These are phyloP conservation scores for Pichia pseudocactophila DNA, from an alignment of 805 yeast species.

Conservation along the genomic window DNA sequence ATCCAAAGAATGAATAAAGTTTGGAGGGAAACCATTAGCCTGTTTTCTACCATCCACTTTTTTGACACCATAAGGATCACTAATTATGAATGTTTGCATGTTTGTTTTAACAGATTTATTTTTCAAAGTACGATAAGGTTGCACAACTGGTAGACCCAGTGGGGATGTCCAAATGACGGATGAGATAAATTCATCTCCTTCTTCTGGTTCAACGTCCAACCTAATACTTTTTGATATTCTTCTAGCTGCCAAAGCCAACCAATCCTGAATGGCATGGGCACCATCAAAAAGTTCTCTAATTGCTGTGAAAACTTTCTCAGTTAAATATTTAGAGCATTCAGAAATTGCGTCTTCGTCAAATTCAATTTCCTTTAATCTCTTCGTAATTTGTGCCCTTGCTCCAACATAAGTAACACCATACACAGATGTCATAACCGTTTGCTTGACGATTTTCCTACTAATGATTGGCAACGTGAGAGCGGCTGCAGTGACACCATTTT, in stretches of 20 bases:
- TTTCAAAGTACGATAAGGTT: slow-evolving; percentile 75
- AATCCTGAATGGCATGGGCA: slow-evolving; percentile 92
- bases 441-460: slow-evolving; percentile 85
- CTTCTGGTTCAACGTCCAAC: slow-evolving; percentile 47
- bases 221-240: slow-evolving; percentile 72
- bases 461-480: slow-evolving; percentile 49
- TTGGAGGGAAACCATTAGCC: slow-evolving; percentile 90
- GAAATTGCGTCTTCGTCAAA: slow-evolving; percentile 33
- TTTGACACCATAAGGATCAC: slow-evolving; percentile 78
- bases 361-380: slow-evolving; percentile 56
- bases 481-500: slow-evolving; percentile 46
- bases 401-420: slow-evolving; percentile 95
- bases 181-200: slow-evolving; percentile 60
- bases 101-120: slow-evolving; percentile 67
- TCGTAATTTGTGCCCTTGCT: slow-evolving; percentile 80
- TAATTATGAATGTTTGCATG: slow-evolving; percentile 76
- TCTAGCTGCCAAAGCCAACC: slow-evolving; percentile 85
- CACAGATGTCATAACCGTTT: slow-evolving; percentile 96
- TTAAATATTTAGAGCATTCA: slow-evolving; percentile 49
- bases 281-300: slow-evolving; percentile 80
- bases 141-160: slow-evolving; percentile 89
- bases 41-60: slow-evolving; percentile 87
- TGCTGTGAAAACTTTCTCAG: slow-evolving; percentile 71
- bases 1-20: slow-evolving; percentile 88
- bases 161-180: slow-evolving; percentile 98